phyloP scores from a whole-genome alignment of 306 rosid species.

The Quercus gilva region DNA sequence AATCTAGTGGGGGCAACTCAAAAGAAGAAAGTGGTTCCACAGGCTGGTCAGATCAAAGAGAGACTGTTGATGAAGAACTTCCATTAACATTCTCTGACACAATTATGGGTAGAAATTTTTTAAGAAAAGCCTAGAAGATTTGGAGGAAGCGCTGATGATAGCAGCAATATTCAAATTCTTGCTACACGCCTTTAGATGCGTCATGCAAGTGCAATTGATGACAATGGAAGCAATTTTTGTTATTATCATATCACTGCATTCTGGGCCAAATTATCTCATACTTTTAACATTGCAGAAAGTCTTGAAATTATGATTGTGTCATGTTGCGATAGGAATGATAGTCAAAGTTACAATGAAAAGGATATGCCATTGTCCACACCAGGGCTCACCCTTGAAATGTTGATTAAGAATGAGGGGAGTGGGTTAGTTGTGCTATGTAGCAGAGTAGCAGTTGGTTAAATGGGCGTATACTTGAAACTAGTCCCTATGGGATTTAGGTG shows the following conservation, averaged over 20 bases:
- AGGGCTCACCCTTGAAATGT: too few species aligned
- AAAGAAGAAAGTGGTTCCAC: constrained; percentile 29
- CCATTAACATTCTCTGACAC: constrained; percentile 71
- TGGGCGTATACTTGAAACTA: too few species aligned
- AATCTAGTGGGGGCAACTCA: constrained; percentile 19
- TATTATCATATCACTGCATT: background rate
- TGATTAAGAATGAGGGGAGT: too few species aligned
- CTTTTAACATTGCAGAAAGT: background rate
- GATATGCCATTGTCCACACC: too few species aligned
- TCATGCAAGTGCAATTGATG: too few species aligned
- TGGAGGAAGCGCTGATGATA: constrained; percentile 9
- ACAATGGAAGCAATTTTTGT: background rate
- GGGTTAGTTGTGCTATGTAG: too few species aligned
- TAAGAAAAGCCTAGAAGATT: constrained; percentile 45
- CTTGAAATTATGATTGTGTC: background rate
- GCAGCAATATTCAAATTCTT: background rate
- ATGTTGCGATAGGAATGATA: background rate
- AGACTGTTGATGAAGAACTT: constrained; percentile 62
- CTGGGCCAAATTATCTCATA: background rate
- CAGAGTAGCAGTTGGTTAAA: too few species aligned
- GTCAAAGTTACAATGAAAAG: too few species aligned
- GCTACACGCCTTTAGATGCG: too few species aligned
- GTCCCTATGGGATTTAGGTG: too few species aligned
- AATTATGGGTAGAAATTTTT: constrained; percentile 44
- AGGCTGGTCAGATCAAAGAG: constrained; percentile 48